Evolutionary conservation across 2,329 filamentous ascomycete species (phyloP).

Genomic region (Paecilomyces formosus): DNA sequence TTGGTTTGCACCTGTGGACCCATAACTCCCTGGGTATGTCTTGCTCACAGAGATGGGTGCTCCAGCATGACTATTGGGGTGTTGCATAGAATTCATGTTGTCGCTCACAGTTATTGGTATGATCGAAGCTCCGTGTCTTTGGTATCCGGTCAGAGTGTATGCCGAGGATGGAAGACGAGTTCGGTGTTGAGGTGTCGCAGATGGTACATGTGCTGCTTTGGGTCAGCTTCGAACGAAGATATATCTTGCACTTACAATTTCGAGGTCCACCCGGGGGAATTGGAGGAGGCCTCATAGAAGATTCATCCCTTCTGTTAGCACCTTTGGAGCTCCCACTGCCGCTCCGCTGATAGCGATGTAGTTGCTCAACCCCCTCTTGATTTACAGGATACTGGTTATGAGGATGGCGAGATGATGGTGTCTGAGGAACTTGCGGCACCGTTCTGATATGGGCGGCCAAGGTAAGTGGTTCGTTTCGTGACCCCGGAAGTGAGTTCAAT

Average conservation of each 20-base stretch:
- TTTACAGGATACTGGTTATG: slow-evolving; percentile 12
- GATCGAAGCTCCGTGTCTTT: neutral
- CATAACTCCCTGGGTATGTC: neutral
- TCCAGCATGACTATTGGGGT: neutral
- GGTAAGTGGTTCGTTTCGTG: slow-evolving; percentile 10
- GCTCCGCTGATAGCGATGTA: slow-evolving; percentile 33
- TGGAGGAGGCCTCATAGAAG: slow-evolving; percentile 23
- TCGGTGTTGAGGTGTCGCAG: slow-evolving; percentile 7
- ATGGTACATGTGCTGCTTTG: neutral
- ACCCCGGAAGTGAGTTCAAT: slow-evolving; percentile 27
- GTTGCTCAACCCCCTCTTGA: slow-evolving; percentile 24
- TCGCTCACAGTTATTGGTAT: neutral
- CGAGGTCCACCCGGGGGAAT: slow-evolving; percentile 13
- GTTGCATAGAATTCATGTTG: neutral
- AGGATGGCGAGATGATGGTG: slow-evolving; percentile 14
- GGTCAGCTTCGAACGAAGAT: neutral
- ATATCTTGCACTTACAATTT: slow-evolving; percentile 14
- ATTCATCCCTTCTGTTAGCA: slow-evolving; percentile 13
- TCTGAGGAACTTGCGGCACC: slow-evolving; percentile 15
- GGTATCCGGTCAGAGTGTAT: neutral
- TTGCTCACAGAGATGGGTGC: neutral
- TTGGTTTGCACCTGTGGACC: neutral
- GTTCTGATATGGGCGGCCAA: slow-evolving; percentile 9
- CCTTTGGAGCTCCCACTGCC: slow-evolving; percentile 30
- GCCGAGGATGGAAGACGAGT: slow-evolving; percentile 7